Evolutionary conservation across 2,329 filamentous ascomycete species (phyloP).

Genomic region (Phialophora verrucosa): DNA sequence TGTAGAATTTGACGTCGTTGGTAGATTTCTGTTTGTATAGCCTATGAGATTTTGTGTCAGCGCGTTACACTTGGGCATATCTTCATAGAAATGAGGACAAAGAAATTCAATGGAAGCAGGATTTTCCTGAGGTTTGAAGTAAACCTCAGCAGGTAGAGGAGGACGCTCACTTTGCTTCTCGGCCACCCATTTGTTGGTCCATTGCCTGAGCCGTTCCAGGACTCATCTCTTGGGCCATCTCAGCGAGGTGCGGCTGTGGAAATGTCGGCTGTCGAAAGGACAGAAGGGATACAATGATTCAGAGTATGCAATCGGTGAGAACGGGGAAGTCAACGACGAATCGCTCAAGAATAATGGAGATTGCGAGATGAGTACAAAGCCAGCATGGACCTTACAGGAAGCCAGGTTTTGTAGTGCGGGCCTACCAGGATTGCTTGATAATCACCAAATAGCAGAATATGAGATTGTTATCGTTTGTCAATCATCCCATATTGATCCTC

Average conservation of each 20-base stretch:
- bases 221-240: background rate
- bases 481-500: background rate
- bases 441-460: background rate
- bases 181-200: background rate
- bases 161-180: background rate
- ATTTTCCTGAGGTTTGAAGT: background rate
- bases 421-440: background rate
- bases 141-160: background rate
- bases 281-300: background rate
- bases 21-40: background rate
- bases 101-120: background rate
- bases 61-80: too few relatives aligned
- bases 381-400: background rate
- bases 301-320: background rate
- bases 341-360: background rate
- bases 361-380: background rate
- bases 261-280: background rate
- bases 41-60: background rate
- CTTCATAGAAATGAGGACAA: background rate
- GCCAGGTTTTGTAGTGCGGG: background rate
- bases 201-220: background rate
- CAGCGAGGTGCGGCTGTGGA: background rate
- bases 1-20: conserved; percentile 2
- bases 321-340: background rate
- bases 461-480: background rate